Conservation (phyloP, 495 filamentous ascomycete genomes). For the Penicillium atrosanguineum region DNA sequence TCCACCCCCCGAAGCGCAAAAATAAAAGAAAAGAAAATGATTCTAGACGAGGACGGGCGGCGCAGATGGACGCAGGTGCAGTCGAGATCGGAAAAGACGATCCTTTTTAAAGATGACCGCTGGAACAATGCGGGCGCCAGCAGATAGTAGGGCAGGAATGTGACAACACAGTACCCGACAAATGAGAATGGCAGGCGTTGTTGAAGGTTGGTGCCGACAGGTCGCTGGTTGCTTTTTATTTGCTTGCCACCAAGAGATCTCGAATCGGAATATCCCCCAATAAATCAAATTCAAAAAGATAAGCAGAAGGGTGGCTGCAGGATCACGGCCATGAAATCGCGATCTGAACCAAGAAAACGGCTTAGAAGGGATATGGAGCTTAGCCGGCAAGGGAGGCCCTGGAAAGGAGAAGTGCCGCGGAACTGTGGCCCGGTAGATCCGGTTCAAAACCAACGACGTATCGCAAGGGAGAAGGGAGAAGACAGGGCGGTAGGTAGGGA, state of each 20-base stretch:
- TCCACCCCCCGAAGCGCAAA: constrained; percentile 23
- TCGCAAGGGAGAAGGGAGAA: constrained; percentile 40
- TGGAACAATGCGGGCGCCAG: constrained; percentile 33
- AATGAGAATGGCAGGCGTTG: constrained; percentile 4
- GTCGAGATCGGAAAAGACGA: constrained; percentile 41
- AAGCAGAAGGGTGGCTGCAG: constrained; percentile 32
- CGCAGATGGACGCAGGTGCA: constrained; percentile 35
- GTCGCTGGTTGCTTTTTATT: constrained; percentile 33
- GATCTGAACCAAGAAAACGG: constrained; percentile 36
- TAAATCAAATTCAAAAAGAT: constrained; percentile 16
- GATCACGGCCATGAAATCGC: constrained; percentile 29
- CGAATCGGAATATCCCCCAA: constrained; percentile 12
- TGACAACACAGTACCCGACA: constrained; percentile 32
- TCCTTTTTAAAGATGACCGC: constrained; percentile 40
- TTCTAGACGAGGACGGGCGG: constrained; percentile 29
- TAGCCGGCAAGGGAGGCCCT: constrained; percentile 40
- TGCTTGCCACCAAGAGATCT: constrained; percentile 14
- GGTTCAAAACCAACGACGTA: constrained; percentile 29
- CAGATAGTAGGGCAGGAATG: constrained; percentile 48
- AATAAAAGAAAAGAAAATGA: constrained; percentile 11
- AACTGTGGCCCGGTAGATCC: constrained; percentile 40
- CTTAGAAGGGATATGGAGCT: constrained; percentile 29
- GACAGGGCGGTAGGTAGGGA: constrained; percentile 18
- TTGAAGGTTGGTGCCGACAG: constrained; percentile 20
- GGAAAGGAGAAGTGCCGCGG: constrained; percentile 41